Conservation (phyloP, 257 asterid species). For the Verbena officinalis region DNA sequence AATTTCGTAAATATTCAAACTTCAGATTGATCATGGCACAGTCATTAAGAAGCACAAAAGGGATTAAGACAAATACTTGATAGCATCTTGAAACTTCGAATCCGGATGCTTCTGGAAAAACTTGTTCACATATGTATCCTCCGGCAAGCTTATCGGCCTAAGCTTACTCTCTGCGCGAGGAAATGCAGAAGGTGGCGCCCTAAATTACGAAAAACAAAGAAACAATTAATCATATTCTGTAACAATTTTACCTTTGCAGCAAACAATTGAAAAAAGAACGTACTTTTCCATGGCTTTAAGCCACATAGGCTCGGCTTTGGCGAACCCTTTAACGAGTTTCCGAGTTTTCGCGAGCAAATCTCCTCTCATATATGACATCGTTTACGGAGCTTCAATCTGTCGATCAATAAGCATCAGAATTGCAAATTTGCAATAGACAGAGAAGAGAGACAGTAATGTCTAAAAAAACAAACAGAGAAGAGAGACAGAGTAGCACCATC, state of each 20-base stretch:
- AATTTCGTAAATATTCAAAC: conserved; percentile 3
- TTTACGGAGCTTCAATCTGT: conserved; percentile 19
- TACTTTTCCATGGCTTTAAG: conserved; percentile 96
- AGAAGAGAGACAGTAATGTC: too few relatives aligned
- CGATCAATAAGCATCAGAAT: not conserved
- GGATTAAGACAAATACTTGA: conserved; percentile 55
- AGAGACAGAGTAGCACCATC: too few relatives aligned
- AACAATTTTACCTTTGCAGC: not conserved
- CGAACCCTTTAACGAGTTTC: conserved; percentile 88
- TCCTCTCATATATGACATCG: conserved; percentile 88
- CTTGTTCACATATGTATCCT: conserved; percentile 72
- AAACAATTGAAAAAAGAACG: conserved; percentile 7
- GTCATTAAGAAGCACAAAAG: not conserved
- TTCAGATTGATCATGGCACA: conserved; percentile 3
- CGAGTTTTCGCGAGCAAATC: conserved; percentile 74
- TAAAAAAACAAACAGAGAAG: not conserved
- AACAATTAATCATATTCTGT: conserved; percentile 7
- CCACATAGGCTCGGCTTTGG: conserved; percentile 90
- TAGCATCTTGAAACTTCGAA: conserved; percentile 67
- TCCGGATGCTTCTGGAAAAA: conserved; percentile 74
- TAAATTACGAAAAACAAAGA: conserved; percentile 27
- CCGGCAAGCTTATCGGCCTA: conserved; percentile 68
- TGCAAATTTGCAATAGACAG: not conserved
- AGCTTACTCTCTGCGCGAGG: conserved; percentile 75
- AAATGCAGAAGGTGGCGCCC: conserved; percentile 90